Conservation (phyloP, 1,284 basidiomycete species). For the Hymenochaete sp. region DNA sequence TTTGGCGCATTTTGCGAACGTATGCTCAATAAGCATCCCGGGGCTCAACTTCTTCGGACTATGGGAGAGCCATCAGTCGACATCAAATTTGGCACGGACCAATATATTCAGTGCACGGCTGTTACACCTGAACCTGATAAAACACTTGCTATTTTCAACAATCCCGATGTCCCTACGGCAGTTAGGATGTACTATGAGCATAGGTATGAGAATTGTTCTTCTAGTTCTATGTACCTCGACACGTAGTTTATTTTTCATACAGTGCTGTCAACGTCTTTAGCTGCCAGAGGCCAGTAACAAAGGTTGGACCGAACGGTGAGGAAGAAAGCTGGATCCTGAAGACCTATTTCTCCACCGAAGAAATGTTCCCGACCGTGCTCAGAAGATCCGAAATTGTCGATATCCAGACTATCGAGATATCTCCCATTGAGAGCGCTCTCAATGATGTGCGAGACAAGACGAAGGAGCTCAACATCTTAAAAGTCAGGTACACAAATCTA, state of each 20-base stretch:
- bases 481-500: conserved; percentile 66
- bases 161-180: conserved; percentile 73
- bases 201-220: conserved; percentile 38
- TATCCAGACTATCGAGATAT: conserved; percentile 68
- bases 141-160: conserved; percentile 71
- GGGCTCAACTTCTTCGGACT: conserved; percentile 72
- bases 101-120: conserved; percentile 83
- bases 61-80: conserved; percentile 75
- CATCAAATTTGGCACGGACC: conserved; percentile 70
- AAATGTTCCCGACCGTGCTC: conserved; percentile 87
- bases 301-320: conserved; percentile 48
- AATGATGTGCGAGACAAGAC: conserved; percentile 73
- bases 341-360: conserved; percentile 79
- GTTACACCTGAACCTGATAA: conserved; percentile 83
- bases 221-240: conserved; percentile 9
- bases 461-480: conserved; percentile 62
- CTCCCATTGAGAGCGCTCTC: conserved; percentile 80
- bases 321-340: conserved; percentile 86
- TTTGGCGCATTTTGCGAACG: conserved; percentile 84
- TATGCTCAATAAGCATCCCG: conserved; percentile 88
- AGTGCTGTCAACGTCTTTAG: conserved; percentile 81
- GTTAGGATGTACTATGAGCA: conserved; percentile 86
- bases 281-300: conserved; percentile 61
- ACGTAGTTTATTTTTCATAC: conserved; percentile 4
- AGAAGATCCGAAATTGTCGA: conserved; percentile 85